Evolutionary conservation across 306 rosid genomes (phyloP).

Genomic region (Cucumis hystrix): DNA sequence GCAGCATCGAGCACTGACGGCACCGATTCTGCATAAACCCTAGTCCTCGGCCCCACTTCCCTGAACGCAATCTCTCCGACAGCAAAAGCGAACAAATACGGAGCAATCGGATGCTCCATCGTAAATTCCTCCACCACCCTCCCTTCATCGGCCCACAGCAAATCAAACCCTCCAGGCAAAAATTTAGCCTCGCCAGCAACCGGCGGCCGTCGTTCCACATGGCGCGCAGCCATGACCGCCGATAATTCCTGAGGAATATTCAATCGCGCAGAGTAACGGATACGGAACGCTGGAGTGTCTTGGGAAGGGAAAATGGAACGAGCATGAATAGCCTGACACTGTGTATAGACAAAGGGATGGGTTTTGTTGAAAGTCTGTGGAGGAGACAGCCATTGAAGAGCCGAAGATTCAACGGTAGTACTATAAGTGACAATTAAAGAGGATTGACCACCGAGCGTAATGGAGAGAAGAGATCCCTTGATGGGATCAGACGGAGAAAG

Average conservation of each 20-base stretch:
- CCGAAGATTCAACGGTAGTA: conserved; percentile 67
- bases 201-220: conserved; percentile 34
- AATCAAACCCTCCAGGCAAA: conserved; percentile 19
- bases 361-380: conserved; percentile 64
- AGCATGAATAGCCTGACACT: conserved; percentile 88
- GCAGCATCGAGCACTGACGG: conserved; percentile 43
- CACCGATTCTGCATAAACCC: conserved; percentile 68
- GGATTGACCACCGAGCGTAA: conserved; percentile 41
- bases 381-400: conserved; percentile 81
- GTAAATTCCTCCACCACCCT: conserved; percentile 79
- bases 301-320: conserved; percentile 83
- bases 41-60: conserved; percentile 84
- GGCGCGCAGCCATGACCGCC: conserved; percentile 71
- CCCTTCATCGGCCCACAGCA: conserved; percentile 41
- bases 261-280: conserved; percentile 34
- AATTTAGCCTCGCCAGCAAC: conserved; percentile 22
- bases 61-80: conserved; percentile 57
- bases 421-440: conserved; percentile 37
- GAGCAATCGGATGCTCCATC: conserved; percentile 85
- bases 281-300: conserved; percentile 83
- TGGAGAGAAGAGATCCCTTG: conserved; percentile 43
- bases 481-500: conserved; percentile 39
- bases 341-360: conserved; percentile 72
- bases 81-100: conserved; percentile 84
- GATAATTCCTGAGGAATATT: conserved; percentile 52